Percentiles rank a stretch among this genome's conserved stretches.
Evolutionary conservation across 2,329 filamentous ascomycete genomes (phyloP).

Genomic region (Phyllachora maydis): DNA sequence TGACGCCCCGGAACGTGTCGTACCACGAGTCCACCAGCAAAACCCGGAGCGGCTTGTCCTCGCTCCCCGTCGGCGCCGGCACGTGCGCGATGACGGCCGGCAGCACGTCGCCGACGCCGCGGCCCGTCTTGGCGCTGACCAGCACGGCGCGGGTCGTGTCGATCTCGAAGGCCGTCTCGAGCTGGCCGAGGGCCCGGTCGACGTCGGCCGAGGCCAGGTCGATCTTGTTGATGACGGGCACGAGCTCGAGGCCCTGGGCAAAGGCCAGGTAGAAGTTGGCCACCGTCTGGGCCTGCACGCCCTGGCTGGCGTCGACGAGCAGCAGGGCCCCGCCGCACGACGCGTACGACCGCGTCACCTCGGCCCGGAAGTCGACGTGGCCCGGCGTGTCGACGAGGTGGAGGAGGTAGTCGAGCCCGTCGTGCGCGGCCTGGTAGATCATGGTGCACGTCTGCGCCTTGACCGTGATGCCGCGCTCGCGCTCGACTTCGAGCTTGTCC

Average conservation of each 20-base stretch:
- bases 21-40: conserved; percentile 97
- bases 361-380: conserved; percentile 92
- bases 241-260: conserved; percentile 64
- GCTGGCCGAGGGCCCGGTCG: conserved; percentile 68
- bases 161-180: conserved; percentile 72
- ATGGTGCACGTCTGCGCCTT: conserved; percentile 98
- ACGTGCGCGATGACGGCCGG: conserved; percentile 74
- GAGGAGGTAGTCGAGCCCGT: conserved; percentile 69
- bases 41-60: conserved; percentile 53
- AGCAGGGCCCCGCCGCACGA: conserved; percentile 85
- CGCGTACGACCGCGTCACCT: conserved; percentile 89
- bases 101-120: conserved; percentile 67
- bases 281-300: conserved; percentile 92
- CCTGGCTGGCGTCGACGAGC: conserved; percentile 89
- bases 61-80: conserved; percentile 58
- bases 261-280: conserved; percentile 98
- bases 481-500: conserved; percentile 91
- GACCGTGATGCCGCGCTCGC: conserved; percentile 91
- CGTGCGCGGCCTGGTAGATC: conserved; percentile 59
- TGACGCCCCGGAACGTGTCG: conserved; percentile 84
- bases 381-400: no score
- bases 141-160: conserved; percentile 30
- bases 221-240: conserved; percentile 94
- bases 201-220: conserved; percentile 81
- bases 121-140: conserved; percentile 84